Evolutionary conservation across 2,329 filamentous ascomycete genomes (phyloP).

Genomic region (Rutstroemia sp.): DNA sequence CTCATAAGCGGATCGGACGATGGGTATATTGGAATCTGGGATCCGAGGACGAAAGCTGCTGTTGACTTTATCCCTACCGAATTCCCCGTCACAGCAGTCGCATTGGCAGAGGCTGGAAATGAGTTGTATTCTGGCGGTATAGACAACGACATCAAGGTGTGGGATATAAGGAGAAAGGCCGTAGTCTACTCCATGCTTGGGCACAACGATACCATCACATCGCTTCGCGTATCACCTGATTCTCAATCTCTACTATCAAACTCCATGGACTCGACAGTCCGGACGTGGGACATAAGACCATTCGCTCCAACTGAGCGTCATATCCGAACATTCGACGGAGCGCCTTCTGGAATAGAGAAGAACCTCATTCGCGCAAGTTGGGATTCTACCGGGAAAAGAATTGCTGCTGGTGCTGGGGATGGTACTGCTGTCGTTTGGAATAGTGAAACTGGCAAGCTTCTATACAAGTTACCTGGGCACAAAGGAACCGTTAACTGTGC

Average conservation of each 20-base stretch:
- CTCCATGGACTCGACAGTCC: constrained; percentile 86
- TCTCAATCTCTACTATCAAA: constrained; percentile 86
- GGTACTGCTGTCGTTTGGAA: constrained; percentile 91
- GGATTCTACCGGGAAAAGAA: constrained; percentile 77
- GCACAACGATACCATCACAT: constrained; percentile 88
- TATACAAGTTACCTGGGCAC: constrained; percentile 93
- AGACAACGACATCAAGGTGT: constrained; percentile 95
- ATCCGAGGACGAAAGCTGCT: constrained; percentile 83
- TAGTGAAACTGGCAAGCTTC: constrained; percentile 73
- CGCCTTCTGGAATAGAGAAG: constrained; percentile 78
- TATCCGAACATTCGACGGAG: constrained; percentile 87
- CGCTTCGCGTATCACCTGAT: constrained; percentile 85
- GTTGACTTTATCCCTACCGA: constrained; percentile 84
- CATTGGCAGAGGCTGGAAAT: constrained; percentile 88
- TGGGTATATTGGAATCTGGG: constrained; percentile 91
- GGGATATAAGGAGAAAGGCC: constrained; percentile 89
- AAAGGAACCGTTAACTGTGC: constrained; percentile 94
- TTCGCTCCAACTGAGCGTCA: constrained; percentile 85
- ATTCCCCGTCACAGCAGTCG: constrained; percentile 86
- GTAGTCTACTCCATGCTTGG: constrained; percentile 82
- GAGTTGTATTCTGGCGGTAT: constrained; percentile 93
- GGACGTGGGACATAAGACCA: constrained; percentile 92
- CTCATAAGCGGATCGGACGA: constrained; percentile 90
- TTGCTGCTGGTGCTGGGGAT: constrained; percentile 85
- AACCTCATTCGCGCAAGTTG: constrained; percentile 87